Conservation (phyloP, 331 rosid genomes). For the Pyracantha coccinea region DNA sequence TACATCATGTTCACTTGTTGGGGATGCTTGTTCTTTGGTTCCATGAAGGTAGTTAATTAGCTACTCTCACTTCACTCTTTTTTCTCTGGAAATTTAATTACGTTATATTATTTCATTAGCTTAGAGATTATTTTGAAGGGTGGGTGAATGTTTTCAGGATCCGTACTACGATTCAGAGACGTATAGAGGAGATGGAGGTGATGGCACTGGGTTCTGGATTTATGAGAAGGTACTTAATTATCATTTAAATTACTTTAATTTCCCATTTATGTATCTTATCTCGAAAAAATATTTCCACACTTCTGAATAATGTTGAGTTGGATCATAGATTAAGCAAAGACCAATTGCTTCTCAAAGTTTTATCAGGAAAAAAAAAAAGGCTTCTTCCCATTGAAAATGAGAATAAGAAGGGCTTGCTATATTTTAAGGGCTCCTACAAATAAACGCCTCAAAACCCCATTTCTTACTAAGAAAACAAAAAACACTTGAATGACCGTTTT, state of each 20-base stretch:
- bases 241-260: not conserved
- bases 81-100: not conserved
- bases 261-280: no score
- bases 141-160: slow-evolving; percentile 41
- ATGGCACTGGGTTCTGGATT: slow-evolving; percentile 82
- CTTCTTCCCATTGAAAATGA: no score
- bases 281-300: no score
- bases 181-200: slow-evolving; percentile 90
- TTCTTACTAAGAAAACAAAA: no score
- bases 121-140: not conserved
- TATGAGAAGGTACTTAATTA: slow-evolving; percentile 66
- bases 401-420: no score
- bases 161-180: slow-evolving; percentile 79
- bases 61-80: not conserved
- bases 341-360: no score
- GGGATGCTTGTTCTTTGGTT: slow-evolving; percentile 84
- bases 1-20: slow-evolving; percentile 84
- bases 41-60: slow-evolving; percentile 58
- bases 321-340: no score
- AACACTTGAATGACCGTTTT: no score
- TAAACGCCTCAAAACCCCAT: no score
- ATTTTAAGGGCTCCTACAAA: no score
- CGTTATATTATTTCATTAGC: not conserved
- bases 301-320: no score
- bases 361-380: no score